Conservation (phyloP, 768 basidiomycete genomes). For the Termitomyces sp. region DNA sequence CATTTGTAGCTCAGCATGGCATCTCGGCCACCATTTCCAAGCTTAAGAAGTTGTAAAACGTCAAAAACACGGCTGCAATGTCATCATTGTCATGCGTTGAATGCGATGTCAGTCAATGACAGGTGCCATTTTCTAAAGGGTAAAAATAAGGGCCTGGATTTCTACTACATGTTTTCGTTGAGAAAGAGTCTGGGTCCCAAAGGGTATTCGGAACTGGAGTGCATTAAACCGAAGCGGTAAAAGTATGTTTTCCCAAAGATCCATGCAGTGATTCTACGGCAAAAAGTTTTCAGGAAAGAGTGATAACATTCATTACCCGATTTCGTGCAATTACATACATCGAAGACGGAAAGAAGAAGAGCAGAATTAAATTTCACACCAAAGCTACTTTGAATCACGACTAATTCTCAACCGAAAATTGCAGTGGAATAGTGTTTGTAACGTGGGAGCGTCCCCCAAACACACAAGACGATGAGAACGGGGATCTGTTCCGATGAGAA, state of each 20-base stretch:
- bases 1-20: not conserved
- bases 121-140: not conserved
- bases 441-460: not conserved
- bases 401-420: not conserved
- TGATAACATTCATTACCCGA: not conserved
- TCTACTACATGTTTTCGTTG: not conserved
- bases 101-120: not conserved
- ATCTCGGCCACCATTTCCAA: not conserved
- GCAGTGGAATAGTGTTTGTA: not conserved
- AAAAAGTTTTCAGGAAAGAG: not conserved
- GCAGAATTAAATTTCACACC: not conserved
- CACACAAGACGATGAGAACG: too few species aligned
- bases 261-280: not conserved
- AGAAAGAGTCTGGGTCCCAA: not conserved
- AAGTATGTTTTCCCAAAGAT: too few species aligned
- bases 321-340: not conserved
- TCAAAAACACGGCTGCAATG: not conserved
- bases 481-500: too few species aligned
- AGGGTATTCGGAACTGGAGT: not conserved
- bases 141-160: not conserved
- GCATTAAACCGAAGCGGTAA: not conserved
- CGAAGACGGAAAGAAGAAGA: not conserved
- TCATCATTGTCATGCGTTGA: not conserved
- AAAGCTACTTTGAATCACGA: not conserved
- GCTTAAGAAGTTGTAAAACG: not conserved